phyloP scores from a whole-genome alignment of 345 rosid species.

The Bruguiera sexangula region DNA sequence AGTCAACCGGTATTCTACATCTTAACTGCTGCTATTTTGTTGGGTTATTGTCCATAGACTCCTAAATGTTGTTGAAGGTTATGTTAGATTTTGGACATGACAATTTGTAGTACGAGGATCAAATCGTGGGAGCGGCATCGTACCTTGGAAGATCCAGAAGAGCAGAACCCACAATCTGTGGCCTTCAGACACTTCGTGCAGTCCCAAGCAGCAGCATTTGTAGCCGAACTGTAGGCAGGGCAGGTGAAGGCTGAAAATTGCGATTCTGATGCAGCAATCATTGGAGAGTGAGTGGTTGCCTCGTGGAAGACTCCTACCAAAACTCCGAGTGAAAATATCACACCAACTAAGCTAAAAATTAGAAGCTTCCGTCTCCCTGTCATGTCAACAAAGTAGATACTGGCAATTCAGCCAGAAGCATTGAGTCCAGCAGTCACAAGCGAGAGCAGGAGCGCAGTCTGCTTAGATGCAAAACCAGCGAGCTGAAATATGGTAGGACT shows the following conservation, averaged over 20 bases:
- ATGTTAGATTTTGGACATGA: no score
- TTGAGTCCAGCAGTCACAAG: slow-evolving; percentile 71
- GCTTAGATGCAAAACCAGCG: slow-evolving; percentile 81
- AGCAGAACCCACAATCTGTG: slow-evolving; percentile 69
- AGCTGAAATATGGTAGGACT: slow-evolving; percentile 81
- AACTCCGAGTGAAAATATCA: slow-evolving; percentile 26
- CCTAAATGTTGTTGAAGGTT: no score
- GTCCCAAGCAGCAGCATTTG: slow-evolving; percentile 45
- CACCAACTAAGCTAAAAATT: no score
- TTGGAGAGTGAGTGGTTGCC: slow-evolving; percentile 54
- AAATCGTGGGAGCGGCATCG: neutral
- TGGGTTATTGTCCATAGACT: no score
- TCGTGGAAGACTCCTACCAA: slow-evolving; percentile 63
- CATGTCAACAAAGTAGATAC: no score
- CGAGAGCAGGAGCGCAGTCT: slow-evolving; percentile 73
- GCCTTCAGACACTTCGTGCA: slow-evolving; percentile 77
- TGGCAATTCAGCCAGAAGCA: slow-evolving; percentile 61
- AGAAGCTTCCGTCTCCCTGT: no score
- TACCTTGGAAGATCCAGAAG: slow-evolving; percentile 63
- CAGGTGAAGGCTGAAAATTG: slow-evolving; percentile 44
- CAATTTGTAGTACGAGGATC: neutral
- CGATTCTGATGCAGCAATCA: slow-evolving; percentile 34
- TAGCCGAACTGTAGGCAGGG: slow-evolving; percentile 43
- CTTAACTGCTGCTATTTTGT: no score
- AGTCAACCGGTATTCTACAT: no score